Evolutionary conservation across 2,329 filamentous ascomycete species (phyloP), one percentile per base, ranked within the genome.

Genomic region (Verticillium nubilum): DNA sequence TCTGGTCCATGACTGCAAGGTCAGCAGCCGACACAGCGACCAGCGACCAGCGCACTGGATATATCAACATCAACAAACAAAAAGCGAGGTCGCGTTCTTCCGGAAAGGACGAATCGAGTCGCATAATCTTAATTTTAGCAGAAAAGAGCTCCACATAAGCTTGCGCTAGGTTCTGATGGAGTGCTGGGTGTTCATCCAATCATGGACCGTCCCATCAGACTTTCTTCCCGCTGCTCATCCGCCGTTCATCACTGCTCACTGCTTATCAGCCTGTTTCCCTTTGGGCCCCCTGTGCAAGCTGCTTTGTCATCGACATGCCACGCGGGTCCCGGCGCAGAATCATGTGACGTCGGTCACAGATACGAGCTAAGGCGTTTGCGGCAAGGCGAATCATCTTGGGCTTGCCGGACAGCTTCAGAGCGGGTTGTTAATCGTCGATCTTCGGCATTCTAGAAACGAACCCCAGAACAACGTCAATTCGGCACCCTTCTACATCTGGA

Each of bases 401-500:
- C 29, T 31, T 31, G 5, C 9, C n/a, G n/a, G n/a, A n/a, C n/a
- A n/a, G n/a, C n/a, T n/a, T 31, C 28, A 7, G 29, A 31, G 29
- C 13, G 29, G 35, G 15, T 42, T 42, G 35, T 19, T 19, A 42
- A 42, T 42, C 35, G 17, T 62, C 56, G 55, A 25, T 61, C 52
- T 31, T 60, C 52, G 27, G 58, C 61, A 28, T 63, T 62, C 61
- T 58, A 57, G 60, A 62, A 63, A 54, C 28, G 35, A 13, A 35
- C 42, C 47, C 54, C 25, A 56, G 19, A 28, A 54, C 56, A 52
- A 54, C 56, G 23, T n/a, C 5, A 2, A n/a, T 13, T 42, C 35
- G 15, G 7, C 35, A n/a, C 15, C 35, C 35, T n/a, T 42, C 17
- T 17, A 6, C 9, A n/a, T 42, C 4, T 6, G 15, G n/a, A 19